Conservation (phyloP, 2,329 filamentous ascomycete genomes). For the Xylaria sp. region DNA sequence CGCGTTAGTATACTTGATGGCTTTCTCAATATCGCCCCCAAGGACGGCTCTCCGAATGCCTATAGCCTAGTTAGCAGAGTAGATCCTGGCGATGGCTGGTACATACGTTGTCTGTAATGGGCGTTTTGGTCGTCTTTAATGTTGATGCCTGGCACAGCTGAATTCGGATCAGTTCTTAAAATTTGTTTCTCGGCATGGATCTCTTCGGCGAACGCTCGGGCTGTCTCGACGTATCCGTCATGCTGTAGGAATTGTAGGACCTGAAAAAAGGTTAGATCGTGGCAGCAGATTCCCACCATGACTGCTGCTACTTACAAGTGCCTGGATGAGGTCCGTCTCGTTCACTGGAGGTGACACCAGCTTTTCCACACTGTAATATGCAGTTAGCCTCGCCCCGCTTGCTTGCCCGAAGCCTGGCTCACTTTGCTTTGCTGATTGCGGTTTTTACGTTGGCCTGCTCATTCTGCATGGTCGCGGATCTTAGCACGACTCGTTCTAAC, state of each 20-base stretch:
- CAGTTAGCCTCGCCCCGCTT: slow-evolving; percentile 9
- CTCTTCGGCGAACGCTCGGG: slow-evolving; percentile 83
- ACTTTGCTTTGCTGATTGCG: slow-evolving; percentile 60
- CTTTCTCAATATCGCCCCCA: slow-evolving; percentile 88
- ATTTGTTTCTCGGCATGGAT: slow-evolving; percentile 73
- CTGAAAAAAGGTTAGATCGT: slow-evolving; percentile 35
- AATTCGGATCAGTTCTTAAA: slow-evolving; percentile 60
- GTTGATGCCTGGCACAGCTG: slow-evolving; percentile 61
- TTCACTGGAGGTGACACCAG: slow-evolving; percentile 63
- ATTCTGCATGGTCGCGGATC: slow-evolving; percentile 45
- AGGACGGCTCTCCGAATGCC: slow-evolving; percentile 85
- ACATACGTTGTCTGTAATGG: slow-evolving; percentile 79
- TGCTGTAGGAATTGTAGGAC: slow-evolving; percentile 87
- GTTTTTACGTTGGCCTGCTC: slow-evolving; percentile 62
- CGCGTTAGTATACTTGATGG: slow-evolving; percentile 76
- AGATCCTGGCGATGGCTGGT: neutral
- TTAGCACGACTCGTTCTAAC: neutral
- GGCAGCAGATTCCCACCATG: neutral
- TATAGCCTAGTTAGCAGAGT: slow-evolving; percentile 43
- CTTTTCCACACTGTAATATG: slow-evolving; percentile 51
- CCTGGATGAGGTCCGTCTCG: slow-evolving; percentile 80
- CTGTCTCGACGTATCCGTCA: slow-evolving; percentile 94
- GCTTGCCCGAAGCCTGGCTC: neutral
- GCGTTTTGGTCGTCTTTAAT: slow-evolving; percentile 84
- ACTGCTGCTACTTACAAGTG: slow-evolving; percentile 57